These are phyloP conservation scores for Raffaelea deltoideospora DNA, from an alignment of 2,329 filamentous ascomycete species.

Conservation along the genomic window DNA sequence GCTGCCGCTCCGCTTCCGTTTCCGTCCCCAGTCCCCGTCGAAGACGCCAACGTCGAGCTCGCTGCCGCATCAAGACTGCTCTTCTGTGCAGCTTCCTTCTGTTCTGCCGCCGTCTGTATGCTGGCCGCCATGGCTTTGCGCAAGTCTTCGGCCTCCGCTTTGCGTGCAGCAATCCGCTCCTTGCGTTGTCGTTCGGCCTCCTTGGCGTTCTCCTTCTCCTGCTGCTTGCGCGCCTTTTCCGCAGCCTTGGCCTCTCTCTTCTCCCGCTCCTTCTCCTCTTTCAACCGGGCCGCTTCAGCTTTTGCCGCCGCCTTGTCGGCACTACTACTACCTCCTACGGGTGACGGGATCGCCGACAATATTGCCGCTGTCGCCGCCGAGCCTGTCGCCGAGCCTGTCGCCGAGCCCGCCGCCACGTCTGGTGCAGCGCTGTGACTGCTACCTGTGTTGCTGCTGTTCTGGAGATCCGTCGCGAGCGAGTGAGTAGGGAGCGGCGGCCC, in stretches of 20 bases:
- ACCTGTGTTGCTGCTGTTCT: not conserved
- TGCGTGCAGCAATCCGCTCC: constrained; percentile 20
- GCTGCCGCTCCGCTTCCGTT: no score
- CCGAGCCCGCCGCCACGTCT: constrained; percentile 1
- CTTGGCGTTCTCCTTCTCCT: constrained; percentile 30
- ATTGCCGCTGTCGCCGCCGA: not conserved
- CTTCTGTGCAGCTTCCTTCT: constrained; percentile 31
- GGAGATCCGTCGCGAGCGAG: constrained; percentile 17
- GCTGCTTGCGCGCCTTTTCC: constrained; percentile 30
- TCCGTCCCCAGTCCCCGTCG: no score
- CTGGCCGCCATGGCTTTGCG: constrained; percentile 51
- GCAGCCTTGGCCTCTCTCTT: constrained; percentile 51
- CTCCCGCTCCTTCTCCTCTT: constrained; percentile 48
- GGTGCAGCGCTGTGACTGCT: not conserved
- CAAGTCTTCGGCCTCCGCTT: constrained; percentile 46
- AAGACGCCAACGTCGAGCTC: not conserved
- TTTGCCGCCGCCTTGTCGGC: constrained; percentile 8
- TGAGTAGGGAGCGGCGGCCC: constrained; percentile 12
- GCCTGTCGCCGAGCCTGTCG: not conserved
- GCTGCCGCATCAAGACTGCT: constrained; percentile 22
- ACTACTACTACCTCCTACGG: no score
- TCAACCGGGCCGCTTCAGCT: constrained; percentile 20
- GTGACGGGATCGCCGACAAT: no score
- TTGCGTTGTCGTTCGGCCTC: constrained; percentile 27
- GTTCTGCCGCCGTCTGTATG: constrained; percentile 44